phyloP scores from a whole-genome alignment of 2,329 filamentous ascomycete genomes.

The Venturia effusa region DNA sequence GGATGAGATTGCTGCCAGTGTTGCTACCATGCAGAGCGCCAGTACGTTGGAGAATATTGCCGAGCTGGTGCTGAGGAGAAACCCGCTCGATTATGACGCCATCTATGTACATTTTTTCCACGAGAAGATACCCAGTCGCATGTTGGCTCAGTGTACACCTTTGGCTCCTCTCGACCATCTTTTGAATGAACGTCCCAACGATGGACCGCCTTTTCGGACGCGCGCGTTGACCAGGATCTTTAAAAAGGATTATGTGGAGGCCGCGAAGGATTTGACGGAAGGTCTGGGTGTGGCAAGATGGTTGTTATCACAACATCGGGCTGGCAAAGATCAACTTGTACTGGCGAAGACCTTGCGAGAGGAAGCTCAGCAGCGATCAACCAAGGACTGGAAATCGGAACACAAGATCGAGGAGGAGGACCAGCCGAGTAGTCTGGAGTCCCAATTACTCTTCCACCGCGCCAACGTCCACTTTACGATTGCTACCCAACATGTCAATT shows the following conservation, averaged over 20 bases:
- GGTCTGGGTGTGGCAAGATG: constrained; percentile 48
- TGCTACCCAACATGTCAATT: constrained; percentile 54
- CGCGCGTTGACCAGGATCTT: constrained; percentile 64
- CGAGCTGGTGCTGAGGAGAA: constrained; percentile 59
- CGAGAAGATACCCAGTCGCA: constrained; percentile 71
- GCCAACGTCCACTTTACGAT: constrained; percentile 61
- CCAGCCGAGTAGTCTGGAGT: constrained; percentile 64
- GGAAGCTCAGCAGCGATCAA: constrained; percentile 15
- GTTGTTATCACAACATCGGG: constrained; percentile 42
- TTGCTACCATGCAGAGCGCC: constrained; percentile 73
- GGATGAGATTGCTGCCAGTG: constrained; percentile 74
- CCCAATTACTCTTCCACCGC: constrained; percentile 66
- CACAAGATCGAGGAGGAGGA: constrained; percentile 47
- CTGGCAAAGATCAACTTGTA: constrained; percentile 41
- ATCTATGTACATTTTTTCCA: constrained; percentile 90
- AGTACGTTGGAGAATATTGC: constrained; percentile 70
- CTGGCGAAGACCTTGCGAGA: constrained; percentile 34
- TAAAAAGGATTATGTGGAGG: constrained; percentile 62
- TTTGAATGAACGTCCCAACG: constrained; percentile 50
- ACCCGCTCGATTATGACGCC: constrained; percentile 57
- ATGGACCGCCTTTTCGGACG: constrained; percentile 59
- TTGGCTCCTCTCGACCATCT: constrained; percentile 57
- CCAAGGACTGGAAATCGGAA: constrained; percentile 36
- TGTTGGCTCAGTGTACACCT: constrained; percentile 61
- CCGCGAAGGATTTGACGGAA: constrained; percentile 57